Base-by-base conservation (phyloP, 345 rosid species). In the Pistacia integerrima region DNA sequence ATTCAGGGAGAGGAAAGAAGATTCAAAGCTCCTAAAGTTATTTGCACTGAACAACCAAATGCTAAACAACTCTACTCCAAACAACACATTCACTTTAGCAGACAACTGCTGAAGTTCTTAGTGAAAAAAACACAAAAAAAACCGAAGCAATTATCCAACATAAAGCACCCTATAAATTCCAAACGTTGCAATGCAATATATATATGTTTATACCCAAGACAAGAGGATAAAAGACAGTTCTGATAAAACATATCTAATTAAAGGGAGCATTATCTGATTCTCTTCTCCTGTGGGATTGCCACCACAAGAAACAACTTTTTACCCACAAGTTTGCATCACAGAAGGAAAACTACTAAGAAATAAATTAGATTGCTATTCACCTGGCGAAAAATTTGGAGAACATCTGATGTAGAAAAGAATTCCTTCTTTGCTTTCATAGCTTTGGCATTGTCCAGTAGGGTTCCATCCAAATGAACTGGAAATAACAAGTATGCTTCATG, bases 391-490 rank as follows among this genome's bases (percentile, higher is more conserved):
- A 97, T 90, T 71, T 91, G 89, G 79, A 97, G 97, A 72, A 94
- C 97, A 80, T 97, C 96, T 17, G 91, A 67, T 62, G 94, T 85
- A 30, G 97, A 90, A 83, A 89, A 97, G 75, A 82, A 86, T 82
- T 97, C 99, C 86, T 89, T 94, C 79, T 87, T 94, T 33, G 90
- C 88, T 86, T 87, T 92, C 99, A 94, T 91, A 57, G 82, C 81
- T n/a, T 74, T 86, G 75, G 88, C 81, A 84, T 92, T 87, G 86
- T 97, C 99, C 67, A 97, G 86, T 79, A 97, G 84, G 61, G 97
- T 97, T 60, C 99, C 99, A 85, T 91, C 97, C 90, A 94, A 77
- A 81, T 97, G 99, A 81, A 92, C 98, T 10, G 99, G 99, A 86
- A 97, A 97, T 25, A 97, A 84, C 85, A 97, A 82, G 84, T 94